phyloP scores from a whole-genome alignment of 495 filamentous ascomycete species.

The Penicillium cosmopolitanum region DNA sequence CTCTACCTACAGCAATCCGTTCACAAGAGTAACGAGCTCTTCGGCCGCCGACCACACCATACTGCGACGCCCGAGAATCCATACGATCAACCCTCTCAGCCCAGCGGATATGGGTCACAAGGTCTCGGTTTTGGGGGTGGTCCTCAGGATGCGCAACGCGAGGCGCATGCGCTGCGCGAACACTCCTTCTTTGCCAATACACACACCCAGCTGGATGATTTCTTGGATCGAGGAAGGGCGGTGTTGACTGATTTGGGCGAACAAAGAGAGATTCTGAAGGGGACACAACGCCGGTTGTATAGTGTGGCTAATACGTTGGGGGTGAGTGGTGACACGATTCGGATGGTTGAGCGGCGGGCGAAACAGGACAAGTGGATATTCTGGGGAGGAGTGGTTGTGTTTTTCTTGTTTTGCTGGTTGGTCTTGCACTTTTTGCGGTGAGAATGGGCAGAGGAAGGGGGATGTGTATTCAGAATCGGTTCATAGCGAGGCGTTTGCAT shows the following conservation, averaged over 20 bases:
- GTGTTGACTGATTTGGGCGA: constrained; percentile 87
- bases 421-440: constrained; percentile 82
- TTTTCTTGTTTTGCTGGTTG: constrained; percentile 89
- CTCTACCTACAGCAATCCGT: constrained; percentile 55
- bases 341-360: constrained; percentile 90
- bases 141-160: constrained; percentile 65
- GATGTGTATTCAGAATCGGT: not conserved
- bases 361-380: constrained; percentile 99
- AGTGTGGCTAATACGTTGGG: constrained; percentile 93
- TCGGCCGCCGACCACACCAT: constrained; percentile 87
- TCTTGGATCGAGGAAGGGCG: constrained; percentile 84
- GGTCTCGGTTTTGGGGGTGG: constrained; percentile 57
- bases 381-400: constrained; percentile 83
- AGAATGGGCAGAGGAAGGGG: constrained; percentile 8
- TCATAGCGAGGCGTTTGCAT: constrained; percentile 30
- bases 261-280: constrained; percentile 93
- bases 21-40: constrained; percentile 79
- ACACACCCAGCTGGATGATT: constrained; percentile 85
- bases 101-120: constrained; percentile 43
- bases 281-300: constrained; percentile 87
- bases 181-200: constrained; percentile 82
- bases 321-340: constrained; percentile 91
- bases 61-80: constrained; percentile 93
- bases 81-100: constrained; percentile 67
- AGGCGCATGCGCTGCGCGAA: constrained; percentile 86